A percentile compares a stretch with the other conserved stretches of the same genome.
Evolutionary conservation across 225 moss, liverwort and hornwort species (phyloP).

Genomic region (Antitrichia curtipendula): DNA sequence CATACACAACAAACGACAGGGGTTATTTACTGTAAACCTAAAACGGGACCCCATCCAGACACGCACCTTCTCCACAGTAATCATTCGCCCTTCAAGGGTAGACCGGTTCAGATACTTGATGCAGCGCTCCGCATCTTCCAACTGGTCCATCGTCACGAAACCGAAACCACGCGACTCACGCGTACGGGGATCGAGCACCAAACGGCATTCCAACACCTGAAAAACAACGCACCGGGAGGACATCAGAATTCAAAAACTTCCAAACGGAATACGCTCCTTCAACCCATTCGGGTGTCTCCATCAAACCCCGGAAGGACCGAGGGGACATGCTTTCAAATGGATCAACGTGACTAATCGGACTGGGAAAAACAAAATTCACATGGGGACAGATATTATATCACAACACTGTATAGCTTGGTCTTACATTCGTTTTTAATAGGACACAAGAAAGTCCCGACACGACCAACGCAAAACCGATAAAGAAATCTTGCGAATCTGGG

Average conservation of each 20-base stretch:
- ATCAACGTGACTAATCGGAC: background rate
- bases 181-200: constrained; percentile 88
- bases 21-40: constrained; percentile 12
- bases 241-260: background rate
- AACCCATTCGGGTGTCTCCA: background rate
- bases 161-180: constrained; percentile 95
- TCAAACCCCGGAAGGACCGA: background rate
- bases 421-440: fast-evolving
- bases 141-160: constrained; percentile 94
- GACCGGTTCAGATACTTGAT: constrained; percentile 96
- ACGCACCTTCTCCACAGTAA: constrained; percentile 96
- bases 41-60: constrained; percentile 10
- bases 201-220: constrained; percentile 89
- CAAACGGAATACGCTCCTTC: background rate
- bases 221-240: background rate
- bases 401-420: background rate
- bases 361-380: background rate
- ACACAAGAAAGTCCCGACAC: background rate
- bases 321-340: background rate
- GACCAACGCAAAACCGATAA: no score
- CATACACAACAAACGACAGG: constrained; percentile 22
- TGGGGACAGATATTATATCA: background rate
- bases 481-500: background rate
- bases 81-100: constrained; percentile 91
- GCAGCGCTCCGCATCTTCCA: constrained; percentile 95